Percentiles rank a stretch among this genome's conserved stretches.
Conservation (phyloP, 2,329 filamentous ascomycete species). For the Blumeria graminis region DNA sequence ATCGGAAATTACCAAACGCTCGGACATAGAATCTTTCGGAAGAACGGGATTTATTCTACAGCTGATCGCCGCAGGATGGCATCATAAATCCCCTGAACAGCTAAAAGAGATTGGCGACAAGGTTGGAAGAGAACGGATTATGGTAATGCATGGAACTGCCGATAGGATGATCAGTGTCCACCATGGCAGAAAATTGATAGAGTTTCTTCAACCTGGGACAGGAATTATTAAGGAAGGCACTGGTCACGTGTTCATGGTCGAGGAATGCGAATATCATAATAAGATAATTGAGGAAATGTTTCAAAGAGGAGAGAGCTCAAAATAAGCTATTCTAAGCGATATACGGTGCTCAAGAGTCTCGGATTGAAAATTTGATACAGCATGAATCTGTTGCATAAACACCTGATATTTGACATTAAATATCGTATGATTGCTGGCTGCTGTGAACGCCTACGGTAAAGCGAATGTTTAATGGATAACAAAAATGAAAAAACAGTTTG, state of each 20-base stretch:
- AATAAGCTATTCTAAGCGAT: neutral
- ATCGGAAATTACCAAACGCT: slow-evolving; percentile 49
- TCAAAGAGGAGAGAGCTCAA: slow-evolving; percentile 7
- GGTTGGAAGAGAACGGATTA: slow-evolving; percentile 49
- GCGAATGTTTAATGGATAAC: too few relatives aligned
- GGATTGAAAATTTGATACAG: too few relatives aligned
- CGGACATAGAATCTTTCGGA: slow-evolving; percentile 33
- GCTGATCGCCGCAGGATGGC: slow-evolving; percentile 55
- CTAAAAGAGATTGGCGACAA: slow-evolving; percentile 38
- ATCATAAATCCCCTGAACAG: slow-evolving; percentile 47
- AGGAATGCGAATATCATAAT: slow-evolving; percentile 47
- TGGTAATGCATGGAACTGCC: slow-evolving; percentile 50
- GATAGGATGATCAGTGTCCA: slow-evolving; percentile 58
- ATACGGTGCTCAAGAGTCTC: too few relatives aligned
- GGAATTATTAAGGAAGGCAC: slow-evolving; percentile 41
- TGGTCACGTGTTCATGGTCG: slow-evolving; percentile 53
- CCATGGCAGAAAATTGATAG: slow-evolving; percentile 44
- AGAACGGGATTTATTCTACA: slow-evolving; percentile 50
- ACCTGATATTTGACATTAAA: too few relatives aligned
- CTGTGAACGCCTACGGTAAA: too few relatives aligned
- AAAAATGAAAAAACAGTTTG: too few relatives aligned
- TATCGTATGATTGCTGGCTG: too few relatives aligned
- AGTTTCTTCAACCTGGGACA: slow-evolving; percentile 35
- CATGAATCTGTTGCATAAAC: too few relatives aligned
- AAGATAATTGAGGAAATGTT: slow-evolving; percentile 24